Conservation (phyloP, 1,284 basidiomycete species). For the Sporisorium reilianum region DNA sequence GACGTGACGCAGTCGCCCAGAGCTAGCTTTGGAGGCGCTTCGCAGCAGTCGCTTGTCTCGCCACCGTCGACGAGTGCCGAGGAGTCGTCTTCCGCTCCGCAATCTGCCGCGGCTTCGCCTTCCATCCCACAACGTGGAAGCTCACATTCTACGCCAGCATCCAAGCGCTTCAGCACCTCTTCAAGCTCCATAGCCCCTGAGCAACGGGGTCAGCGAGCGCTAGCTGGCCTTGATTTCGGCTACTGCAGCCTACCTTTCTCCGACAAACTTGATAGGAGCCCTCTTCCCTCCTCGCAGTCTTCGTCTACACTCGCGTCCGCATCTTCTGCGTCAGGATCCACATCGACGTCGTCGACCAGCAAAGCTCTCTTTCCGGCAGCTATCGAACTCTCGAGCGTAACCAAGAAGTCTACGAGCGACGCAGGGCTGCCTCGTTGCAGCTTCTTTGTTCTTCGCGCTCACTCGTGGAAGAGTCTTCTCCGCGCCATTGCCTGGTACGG, state of each 20-base stretch:
- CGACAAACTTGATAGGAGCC: slow-evolving; percentile 29
- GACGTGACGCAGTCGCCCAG: not conserved
- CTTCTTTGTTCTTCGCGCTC: slow-evolving; percentile 55
- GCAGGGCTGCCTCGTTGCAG: not conserved
- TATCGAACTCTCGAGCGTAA: slow-evolving; percentile 30
- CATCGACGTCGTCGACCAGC: slow-evolving; percentile 6
- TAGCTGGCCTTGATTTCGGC: slow-evolving; percentile 56
- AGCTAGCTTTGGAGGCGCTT: slow-evolving; percentile 1
- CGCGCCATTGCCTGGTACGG: slow-evolving; percentile 61
- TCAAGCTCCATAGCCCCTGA: slow-evolving; percentile 11
- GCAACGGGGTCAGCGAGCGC: slow-evolving; percentile 34
- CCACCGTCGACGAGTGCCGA: slow-evolving; percentile 3
- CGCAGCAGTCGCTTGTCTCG: not conserved
- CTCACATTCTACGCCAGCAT: slow-evolving; percentile 13
- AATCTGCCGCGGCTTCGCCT: slow-evolving; percentile 4
- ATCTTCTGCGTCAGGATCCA: slow-evolving; percentile 8
- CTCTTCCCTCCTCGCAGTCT: slow-evolving; percentile 10
- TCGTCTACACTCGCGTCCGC: not conserved
- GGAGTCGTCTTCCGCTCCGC: slow-evolving; percentile 5
- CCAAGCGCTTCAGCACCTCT: slow-evolving; percentile 18
- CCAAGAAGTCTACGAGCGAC: not conserved
- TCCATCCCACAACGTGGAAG: slow-evolving; percentile 26
- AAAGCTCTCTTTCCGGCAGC: slow-evolving; percentile 43
- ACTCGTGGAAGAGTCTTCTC: slow-evolving; percentile 57
- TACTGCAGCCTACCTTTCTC: slow-evolving; percentile 49